These are phyloP conservation scores for Rhododendron ferrugineum DNA, from an alignment of 148 eudicot species.

Conservation along the genomic window DNA sequence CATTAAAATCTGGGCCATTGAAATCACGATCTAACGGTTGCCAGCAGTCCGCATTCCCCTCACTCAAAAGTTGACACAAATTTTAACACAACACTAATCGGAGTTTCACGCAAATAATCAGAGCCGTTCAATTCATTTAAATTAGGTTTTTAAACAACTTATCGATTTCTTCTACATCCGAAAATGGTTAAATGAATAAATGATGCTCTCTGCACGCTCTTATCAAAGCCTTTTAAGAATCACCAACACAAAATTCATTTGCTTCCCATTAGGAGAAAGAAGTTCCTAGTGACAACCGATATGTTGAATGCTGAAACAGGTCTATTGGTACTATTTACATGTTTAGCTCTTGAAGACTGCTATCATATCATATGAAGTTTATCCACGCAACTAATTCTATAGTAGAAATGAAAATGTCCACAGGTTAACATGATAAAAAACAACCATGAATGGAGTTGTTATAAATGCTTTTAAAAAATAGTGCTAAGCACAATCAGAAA, in stretches of 20 bases:
- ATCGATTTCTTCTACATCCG: neutral
- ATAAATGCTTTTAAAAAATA: too few species aligned
- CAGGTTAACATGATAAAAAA: neutral
- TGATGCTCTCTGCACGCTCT: neutral
- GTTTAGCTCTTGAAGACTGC: neutral
- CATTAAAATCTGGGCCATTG: too few species aligned
- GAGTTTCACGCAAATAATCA: too few species aligned
- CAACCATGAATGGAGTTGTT: neutral
- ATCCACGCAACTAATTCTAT: neutral
- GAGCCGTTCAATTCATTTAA: too few species aligned
- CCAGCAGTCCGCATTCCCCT: too few species aligned
- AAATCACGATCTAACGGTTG: too few species aligned
- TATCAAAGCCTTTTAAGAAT: neutral
- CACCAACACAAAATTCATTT: neutral
- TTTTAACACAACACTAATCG: too few species aligned
- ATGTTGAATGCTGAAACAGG: neutral
- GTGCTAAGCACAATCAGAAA: slow-evolving; percentile 1
- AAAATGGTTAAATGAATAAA: neutral
- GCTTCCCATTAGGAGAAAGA: neutral
- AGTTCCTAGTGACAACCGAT: neutral
- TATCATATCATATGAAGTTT: neutral
- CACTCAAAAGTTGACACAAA: too few species aligned
- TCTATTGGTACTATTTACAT: neutral
- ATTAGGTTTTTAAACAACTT: too few species aligned
- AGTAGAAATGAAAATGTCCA: neutral